Evolutionary conservation across 768 basidiomycete genomes (phyloP), one percentile per base, ranked within the genome.

Genomic region (Heimioporus sp.): DNA sequence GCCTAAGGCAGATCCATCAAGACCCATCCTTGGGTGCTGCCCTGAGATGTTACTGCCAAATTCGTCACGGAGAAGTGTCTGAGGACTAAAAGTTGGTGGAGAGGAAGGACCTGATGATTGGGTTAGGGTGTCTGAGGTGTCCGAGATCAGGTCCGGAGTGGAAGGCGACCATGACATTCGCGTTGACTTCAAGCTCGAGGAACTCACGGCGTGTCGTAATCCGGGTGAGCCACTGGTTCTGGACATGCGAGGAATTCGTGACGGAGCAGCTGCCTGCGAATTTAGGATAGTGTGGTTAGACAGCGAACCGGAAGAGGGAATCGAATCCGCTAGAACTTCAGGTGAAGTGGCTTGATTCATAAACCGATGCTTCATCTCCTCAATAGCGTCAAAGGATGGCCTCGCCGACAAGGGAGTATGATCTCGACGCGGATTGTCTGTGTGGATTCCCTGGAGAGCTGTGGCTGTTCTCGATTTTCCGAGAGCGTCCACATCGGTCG

Each of bases 331-430:
- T 48, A 62, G 51, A 15, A 60, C 56, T 28, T 47, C 52, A 12
- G 64, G 60, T 10, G 71, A 58, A 20, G 54, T 44, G 3, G 55
- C 57, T 56, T 68, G 72, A 43, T 63, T 65, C 47, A 82, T 65
- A 57, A 85, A 79, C 37, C 82, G 72, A 57, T 69, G 74, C 66
- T 85, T 87, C 80, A 86, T 82, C 58, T 83, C 80, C 62, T 84
- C 79, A 42, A 84, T 72, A 2, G 81, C 80, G 20, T 81, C 80
- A 24, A 70, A 62, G 7, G 77, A 76, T 8, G 76, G 72, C 19
- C 64, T 48, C 20, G 53, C 59, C 4, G 46, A 56, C 5, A 41
- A 39, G 19, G 32, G 31, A n/a, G 21, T 4, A 49, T 36, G 15
- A 6, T 67, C 49, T 55, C 53, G 37, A 54, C 55, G 39, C 52